Evolutionary conservation across 345 rosid species (phyloP).

Genomic region (Schrenkiella parvula): DNA sequence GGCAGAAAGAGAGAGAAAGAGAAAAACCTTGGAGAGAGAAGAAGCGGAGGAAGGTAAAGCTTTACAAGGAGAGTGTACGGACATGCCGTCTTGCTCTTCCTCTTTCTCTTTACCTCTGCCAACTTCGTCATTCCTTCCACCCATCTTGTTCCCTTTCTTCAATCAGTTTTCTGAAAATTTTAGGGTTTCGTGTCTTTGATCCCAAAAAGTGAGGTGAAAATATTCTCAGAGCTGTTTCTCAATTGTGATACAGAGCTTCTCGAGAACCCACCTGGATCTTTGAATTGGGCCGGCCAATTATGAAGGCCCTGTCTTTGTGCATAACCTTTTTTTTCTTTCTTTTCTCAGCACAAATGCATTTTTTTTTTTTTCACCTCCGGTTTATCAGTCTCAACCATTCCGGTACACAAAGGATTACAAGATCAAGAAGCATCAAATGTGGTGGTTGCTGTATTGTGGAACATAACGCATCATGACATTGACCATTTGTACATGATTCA

Average conservation of each 20-base stretch:
- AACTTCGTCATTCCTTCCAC: conserved; percentile 35
- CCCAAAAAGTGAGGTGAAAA: neutral
- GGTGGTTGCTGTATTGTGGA: neutral
- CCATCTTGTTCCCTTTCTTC: conserved; percentile 19
- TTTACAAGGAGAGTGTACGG: conserved; percentile 94
- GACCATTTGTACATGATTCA: conserved; percentile 84
- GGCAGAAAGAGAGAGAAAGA: neutral
- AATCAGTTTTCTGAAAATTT: neutral
- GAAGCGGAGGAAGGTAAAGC: conserved; percentile 95
- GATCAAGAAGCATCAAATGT: neutral
- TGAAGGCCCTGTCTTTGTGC: neutral
- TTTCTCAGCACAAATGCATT: neutral
- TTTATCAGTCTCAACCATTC: neutral
- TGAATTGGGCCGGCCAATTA: neutral
- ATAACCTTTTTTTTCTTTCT: too few relatives aligned
- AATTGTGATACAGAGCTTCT: neutral
- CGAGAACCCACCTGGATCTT: neutral
- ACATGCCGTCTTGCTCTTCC: conserved; percentile 88
- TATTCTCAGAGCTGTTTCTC: neutral
- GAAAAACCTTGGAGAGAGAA: conserved; percentile 77
- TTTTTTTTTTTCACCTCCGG: neutral
- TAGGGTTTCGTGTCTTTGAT: conserved; percentile 31
- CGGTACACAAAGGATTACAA: neutral
- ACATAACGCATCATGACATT: neutral
- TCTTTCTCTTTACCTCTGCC: conserved; percentile 38